Base-by-base conservation (phyloP, 1,284 basidiomycete genomes). In the Ceratorhiza oryzae-sativae region DNA sequence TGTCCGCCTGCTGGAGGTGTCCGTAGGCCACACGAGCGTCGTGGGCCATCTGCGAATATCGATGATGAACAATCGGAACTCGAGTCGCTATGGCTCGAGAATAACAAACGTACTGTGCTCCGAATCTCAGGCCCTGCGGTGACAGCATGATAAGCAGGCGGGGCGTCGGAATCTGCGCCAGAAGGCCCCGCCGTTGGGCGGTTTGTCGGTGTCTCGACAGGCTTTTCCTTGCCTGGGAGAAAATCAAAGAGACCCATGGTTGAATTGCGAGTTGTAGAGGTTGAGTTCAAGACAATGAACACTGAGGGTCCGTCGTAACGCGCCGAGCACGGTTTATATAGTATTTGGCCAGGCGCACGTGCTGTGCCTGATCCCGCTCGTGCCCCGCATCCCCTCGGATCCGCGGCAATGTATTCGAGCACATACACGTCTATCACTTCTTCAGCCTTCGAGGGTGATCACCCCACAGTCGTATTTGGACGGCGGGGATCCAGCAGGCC, bases 201-300 rank as follows among this genome's bases (percentile, higher is more conserved):
- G 42, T 70, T 49, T 30, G 67, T 67, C 27, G 63, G 63, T 15
- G 36, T 36, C 23, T 55, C 36, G 12, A 41, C n/a, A 25, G 51
- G 23, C 39, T 70, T 58, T 55, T 58, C 53, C 20, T 70, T 56
- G 51, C 65, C 41, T n/a, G 51, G 51, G 5, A 70, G 41, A 58
- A 70, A 70, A 46, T 70, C 65, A 32, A 70, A 58, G 8, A 70
- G 39, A 32, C 65, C 65, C 65, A 70, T 70, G 18, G 23, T 56
- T 42, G 63, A 12, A 3, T 25, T 27, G 30, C 36, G 30, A 32
- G 46, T 49, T 51, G 46, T 23, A 51, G 42, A 45, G 30, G 15
- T 34, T 3, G 32, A 36, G 32, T 32, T 23, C 18, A 18, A 25
- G 34, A 59, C 23, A 8, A 23, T 8, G 45, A 42, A 30, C 9